A percentile compares a stretch with the other conserved stretches of the same genome.
These are phyloP conservation scores for Botryosphaeria dothidea DNA, from an alignment of 2,329 filamentous ascomycete genomes.

Conservation along the genomic window DNA sequence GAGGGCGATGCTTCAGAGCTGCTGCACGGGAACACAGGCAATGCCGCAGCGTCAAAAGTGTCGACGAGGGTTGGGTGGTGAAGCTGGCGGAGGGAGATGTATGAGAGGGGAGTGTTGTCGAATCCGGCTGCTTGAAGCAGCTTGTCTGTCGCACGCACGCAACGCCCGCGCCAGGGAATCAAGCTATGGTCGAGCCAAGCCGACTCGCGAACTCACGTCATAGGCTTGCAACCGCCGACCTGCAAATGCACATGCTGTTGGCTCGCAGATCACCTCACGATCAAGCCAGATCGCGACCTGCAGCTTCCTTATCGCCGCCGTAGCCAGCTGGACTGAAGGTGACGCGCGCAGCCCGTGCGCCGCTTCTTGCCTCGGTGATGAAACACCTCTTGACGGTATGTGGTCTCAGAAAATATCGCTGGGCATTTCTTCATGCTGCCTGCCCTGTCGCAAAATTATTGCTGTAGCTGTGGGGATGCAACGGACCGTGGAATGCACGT, in stretches of 20 bases:
- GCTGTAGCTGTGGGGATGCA: neutral
- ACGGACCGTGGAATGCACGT: too few relatives aligned
- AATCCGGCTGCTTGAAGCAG: constrained; percentile 1
- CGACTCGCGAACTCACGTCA: constrained; percentile 5
- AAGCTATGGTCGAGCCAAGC: constrained; percentile 18
- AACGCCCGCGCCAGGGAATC: constrained; percentile 13
- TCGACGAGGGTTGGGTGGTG: neutral
- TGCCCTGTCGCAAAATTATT: neutral
- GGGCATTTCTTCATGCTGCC: neutral
- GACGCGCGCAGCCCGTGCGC: neutral
- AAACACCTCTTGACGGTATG: neutral
- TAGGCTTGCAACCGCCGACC: constrained; percentile 7
- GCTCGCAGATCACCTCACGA: constrained; percentile 1
- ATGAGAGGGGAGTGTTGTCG: neutral
- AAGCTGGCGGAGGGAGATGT: neutral
- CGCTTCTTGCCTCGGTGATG: neutral
- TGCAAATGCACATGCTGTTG: neutral
- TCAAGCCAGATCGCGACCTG: constrained; percentile 10
- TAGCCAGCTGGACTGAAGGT: neutral
- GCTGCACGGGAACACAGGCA: neutral
- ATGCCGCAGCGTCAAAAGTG: neutral
- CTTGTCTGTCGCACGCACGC: neutral
- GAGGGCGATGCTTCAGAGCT: neutral
- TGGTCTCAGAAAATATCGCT: neutral
- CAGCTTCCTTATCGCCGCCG: neutral